Base-by-base conservation (phyloP, 2,329 filamentous ascomycete species). In the Rhinocladiella similis region DNA sequence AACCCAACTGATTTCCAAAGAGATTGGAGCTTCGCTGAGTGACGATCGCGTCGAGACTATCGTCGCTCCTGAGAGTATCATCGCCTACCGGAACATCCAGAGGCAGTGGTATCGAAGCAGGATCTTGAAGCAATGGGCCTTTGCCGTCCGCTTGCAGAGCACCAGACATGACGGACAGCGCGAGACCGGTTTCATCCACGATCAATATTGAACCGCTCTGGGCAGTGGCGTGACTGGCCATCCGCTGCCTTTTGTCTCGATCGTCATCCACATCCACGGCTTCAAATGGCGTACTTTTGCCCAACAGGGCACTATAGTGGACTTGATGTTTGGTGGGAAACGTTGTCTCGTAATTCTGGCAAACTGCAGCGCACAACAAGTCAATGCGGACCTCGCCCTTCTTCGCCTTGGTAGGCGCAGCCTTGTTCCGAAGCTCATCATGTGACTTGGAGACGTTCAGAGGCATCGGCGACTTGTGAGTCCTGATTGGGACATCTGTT, bases 201-300 rank as follows among this genome's bases (percentile, higher is more conserved):
- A 96, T 95, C 53, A 96, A 81, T 63, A 96, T 95, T 0, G 91
- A 96, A 68, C 92, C 88, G 77, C 90, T 96, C n/a, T 90, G 89
- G 10, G 80, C 80, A 0, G 91, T 94, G 43, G 93, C 83, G 54
- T 77, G 77, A 61, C 81, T 84, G 50, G 69, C 63, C 29, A 66
- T 57, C 43, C 80, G 72, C 52, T 62, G 68, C 56, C 57, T 57
- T 36, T 35, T 50, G 22, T 45, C 29, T 33, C 46, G 19, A 16
- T 47, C 43, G 39, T 39, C 51, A 27, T 35, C 25, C 14, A 35
- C n/a, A 4, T 50, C 42, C 18, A 38, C 19, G 14, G 51, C 38
- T 22, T 51, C 43, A 29, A 58, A 27, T n/a, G 49, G 33, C n/a
- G 56, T 48, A 43, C 61, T 47, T 27, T 20, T 60, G 19, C 53